These are phyloP conservation scores for Asterophora parasitica DNA, from an alignment of 768 basidiomycete species.

Conservation along the genomic window DNA sequence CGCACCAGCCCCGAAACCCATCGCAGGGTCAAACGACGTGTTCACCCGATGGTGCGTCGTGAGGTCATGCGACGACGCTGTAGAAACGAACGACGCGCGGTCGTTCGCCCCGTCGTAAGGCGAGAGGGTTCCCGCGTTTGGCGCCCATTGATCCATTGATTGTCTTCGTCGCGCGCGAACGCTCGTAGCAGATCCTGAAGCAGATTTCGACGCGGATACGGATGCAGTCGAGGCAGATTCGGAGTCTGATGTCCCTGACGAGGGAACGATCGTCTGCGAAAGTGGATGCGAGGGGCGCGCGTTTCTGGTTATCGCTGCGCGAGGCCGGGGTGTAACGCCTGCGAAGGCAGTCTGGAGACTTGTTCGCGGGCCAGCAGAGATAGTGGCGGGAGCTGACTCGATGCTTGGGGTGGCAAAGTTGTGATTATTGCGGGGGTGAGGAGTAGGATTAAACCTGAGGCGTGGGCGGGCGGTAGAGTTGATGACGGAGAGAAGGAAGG, in stretches of 20 bases:
- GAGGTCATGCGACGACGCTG: slow-evolving; percentile 84
- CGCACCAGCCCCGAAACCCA: slow-evolving; percentile 64
- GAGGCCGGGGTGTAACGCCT: slow-evolving; percentile 60
- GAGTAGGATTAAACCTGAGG: slow-evolving; percentile 52
- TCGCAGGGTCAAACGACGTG: slow-evolving; percentile 82
- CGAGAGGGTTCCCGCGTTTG: slow-evolving; percentile 30
- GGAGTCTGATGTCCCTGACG: slow-evolving; percentile 33
- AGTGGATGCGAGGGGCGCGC: slow-evolving; percentile 59
- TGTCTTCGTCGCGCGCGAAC: slow-evolving; percentile 13
- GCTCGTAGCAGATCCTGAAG: slow-evolving; percentile 15
- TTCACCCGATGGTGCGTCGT: slow-evolving; percentile 78
- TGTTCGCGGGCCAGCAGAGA: slow-evolving; percentile 24
- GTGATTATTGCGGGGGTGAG: slow-evolving; percentile 45
- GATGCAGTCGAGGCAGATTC: slow-evolving; percentile 26
- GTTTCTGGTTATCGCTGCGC: slow-evolving; percentile 25
- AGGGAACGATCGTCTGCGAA: slow-evolving; percentile 44
- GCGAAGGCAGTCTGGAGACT: slow-evolving; percentile 52
- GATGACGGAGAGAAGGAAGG: slow-evolving; percentile 80
- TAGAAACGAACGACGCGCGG: slow-evolving; percentile 70
- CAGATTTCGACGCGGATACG: slow-evolving; percentile 14
- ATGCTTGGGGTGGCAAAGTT: slow-evolving; percentile 29
- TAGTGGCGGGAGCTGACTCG: slow-evolving; percentile 33
- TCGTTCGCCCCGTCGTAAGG: slow-evolving; percentile 49
- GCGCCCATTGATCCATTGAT: slow-evolving; percentile 20
- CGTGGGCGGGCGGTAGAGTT: slow-evolving; percentile 77